Evolutionary conservation across 305 asterid species (phyloP), one percentile per base, ranked within the genome.

Genomic region (Petunia hybrid): DNA sequence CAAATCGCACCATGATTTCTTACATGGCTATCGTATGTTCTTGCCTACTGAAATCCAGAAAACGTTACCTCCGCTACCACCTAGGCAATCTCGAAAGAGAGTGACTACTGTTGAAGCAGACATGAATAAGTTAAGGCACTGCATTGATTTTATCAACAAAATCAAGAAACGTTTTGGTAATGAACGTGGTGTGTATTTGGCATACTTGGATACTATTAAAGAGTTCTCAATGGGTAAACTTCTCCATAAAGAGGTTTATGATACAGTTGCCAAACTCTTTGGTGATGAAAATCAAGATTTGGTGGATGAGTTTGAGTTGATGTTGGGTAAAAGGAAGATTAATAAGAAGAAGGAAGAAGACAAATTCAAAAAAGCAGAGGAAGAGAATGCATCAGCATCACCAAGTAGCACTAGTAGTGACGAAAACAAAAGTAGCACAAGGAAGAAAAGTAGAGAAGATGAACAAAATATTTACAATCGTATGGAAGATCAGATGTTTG

Each of bases 401-500:
- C 39, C 51, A 66, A 66, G 74, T 57, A 56, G 6, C 1, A 59
- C 31, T 22, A 22, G 6, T 59, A 22, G 40, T 22, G 40, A 5
- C 38, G 74, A 66, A 12, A 36, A 66, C 40, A 63, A 9, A 2
- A 63, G 31, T 3, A 4, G 39, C 1, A 31, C 10, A 57, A n/a
- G 8, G 63, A 31, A 57, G 31, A 57, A 57, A 57, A 5, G 7
- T 53, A 22, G 31, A 22, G 31, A 22, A 22, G 31, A 22, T 22
- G 31, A 22, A 22, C 31, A 22, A 22, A 22, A 22, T 22, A 22
- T 22, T 22, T 22, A 22, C 31, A 22, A 22, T 22, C 31, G 31
- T 22, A 68, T 16, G 76, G 76, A 68, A 70, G 60, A 70, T 10
- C 10, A 70, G 42, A 70, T 70, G 61, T 70, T 46, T 70, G 61